These are phyloP conservation scores for Debaryomycetaceae sp. DNA, from an alignment of 1,139 yeast species.

Conservation along the genomic window DNA sequence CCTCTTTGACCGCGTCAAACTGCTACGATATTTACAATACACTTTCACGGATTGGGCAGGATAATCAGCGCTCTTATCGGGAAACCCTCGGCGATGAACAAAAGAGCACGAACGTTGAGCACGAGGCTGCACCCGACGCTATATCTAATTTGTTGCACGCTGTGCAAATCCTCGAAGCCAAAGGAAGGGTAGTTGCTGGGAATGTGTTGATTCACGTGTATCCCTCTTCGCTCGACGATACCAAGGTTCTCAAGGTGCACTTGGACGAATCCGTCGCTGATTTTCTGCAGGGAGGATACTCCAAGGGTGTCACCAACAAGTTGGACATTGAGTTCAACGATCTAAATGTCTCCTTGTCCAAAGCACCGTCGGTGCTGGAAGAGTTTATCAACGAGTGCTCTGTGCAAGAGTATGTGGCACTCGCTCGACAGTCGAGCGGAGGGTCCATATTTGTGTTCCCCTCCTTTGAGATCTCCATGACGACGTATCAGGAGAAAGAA, in stretches of 20 bases:
- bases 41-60: slow-evolving; percentile 60
- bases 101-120: slow-evolving; percentile 13
- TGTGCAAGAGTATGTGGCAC: slow-evolving; percentile 44
- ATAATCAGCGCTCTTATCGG: slow-evolving; percentile 58
- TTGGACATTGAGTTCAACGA: slow-evolving; percentile 46
- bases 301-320: slow-evolving; percentile 38
- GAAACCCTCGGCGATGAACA: slow-evolving; percentile 51
- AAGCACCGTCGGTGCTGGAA: slow-evolving; percentile 34
- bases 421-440: slow-evolving; percentile 57
- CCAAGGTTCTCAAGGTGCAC: slow-evolving; percentile 58
- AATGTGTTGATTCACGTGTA: slow-evolving; percentile 51
- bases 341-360: slow-evolving; percentile 55
- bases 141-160: slow-evolving; percentile 30
- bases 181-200: slow-evolving; percentile 50
- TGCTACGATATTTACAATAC: slow-evolving; percentile 69
- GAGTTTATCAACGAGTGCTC: slow-evolving; percentile 30
- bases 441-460: slow-evolving; percentile 79
- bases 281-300: slow-evolving; percentile 47
- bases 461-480: slow-evolving; percentile 63
- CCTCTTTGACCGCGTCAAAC: slow-evolving; percentile 80
- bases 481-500: slow-evolving; percentile 48
- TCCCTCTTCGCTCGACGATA: slow-evolving; percentile 67
- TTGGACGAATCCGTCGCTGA: slow-evolving; percentile 50
- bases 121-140: too few relatives aligned
- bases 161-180: slow-evolving; percentile 41